Conservation (phyloP, 768 basidiomycete species). For the Boletus bicolor region DNA sequence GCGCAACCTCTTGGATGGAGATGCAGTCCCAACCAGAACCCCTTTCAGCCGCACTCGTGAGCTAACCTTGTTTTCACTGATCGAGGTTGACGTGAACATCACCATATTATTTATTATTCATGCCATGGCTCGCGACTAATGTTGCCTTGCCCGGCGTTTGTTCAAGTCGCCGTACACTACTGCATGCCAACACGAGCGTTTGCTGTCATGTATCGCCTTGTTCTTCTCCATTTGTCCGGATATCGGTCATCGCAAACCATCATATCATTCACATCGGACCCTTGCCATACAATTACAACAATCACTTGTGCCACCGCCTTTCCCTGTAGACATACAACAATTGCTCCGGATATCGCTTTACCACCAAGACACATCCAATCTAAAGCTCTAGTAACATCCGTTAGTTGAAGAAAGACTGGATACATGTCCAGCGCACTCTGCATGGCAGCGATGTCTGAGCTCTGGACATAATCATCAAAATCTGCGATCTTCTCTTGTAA, state of each 20-base stretch:
- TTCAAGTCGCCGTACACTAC: conserved; percentile 21
- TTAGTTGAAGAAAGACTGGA: background rate
- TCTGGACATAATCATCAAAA: conserved; percentile 88
- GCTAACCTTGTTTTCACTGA: conserved; percentile 34
- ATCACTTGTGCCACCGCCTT: conserved; percentile 2
- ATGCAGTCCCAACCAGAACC: background rate
- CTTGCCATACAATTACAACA: conserved; percentile 4
- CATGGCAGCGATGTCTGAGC: conserved; percentile 90
- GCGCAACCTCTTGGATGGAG: conserved; percentile 4
- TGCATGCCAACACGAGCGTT: background rate
- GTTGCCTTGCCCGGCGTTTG: conserved; percentile 7
- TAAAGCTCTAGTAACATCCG: conserved; percentile 22
- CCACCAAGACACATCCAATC: background rate
- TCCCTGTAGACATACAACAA: conserved; percentile 9
- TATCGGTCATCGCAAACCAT: too few species aligned
- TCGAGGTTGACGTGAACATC: conserved; percentile 18
- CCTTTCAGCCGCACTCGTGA: conserved; percentile 23
- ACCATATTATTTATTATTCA: background rate
- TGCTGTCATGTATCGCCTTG: background rate
- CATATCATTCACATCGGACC: too few species aligned
- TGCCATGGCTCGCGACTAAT: conserved; percentile 4
- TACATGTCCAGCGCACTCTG: conserved; percentile 54
- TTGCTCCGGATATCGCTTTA: background rate
- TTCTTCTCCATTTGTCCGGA: too few species aligned
- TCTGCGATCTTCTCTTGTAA: conserved; percentile 88